Base-by-base conservation (phyloP, 2,329 filamentous ascomycete genomes). In the Lachnellula suecica region DNA sequence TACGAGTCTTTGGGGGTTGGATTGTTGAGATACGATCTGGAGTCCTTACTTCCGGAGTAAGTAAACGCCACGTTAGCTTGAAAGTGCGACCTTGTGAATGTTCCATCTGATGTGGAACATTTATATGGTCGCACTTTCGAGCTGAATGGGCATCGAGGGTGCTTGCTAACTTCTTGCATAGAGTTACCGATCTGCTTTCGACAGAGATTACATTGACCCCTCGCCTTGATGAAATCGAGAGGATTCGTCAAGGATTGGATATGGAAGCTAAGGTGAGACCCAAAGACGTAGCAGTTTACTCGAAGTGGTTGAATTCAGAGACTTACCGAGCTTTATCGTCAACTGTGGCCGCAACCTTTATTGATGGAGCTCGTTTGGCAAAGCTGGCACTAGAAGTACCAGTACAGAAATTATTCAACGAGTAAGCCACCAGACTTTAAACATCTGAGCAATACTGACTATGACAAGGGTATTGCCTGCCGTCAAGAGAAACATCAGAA, bases 341-440 rank as follows among this genome's bases (percentile, higher is more conserved):
- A 35, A 17, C 51, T 11, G 7, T 25, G 8, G 37, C 47, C 11
- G 44, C 31, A 24, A 49, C 47, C 24, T 34, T 47, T 7, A 19
- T 44, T 17, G 57, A 59, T 45, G 54, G 52, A 7, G 22, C 27
- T 15, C 13, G 34, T 17, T 38, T 59, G 2, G 20, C 49, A 23
- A 40, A 35, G n/a, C 27, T 54, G 11, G 44, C 45, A 7, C 38
- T 46, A 35, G 23, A 17, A 20, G 17, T 52, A 10, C 13, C 53
- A 6, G 24, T n/a, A 2, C 42, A 50, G 20, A 49, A 52, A 4
- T 51, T 57, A 24, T 51, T 59, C 44, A 41, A 52, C 4, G 57
- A 47, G 57, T 59, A 51, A 23, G 49, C 19, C 19, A 6, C 37
- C 11, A 17, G 5, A 4, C 15, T 42, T n/a, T n/a, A n/a, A n/a